These are phyloP conservation scores for Globisporangium cystogenes DNA, from an alignment of 352 stramenopile species.

Conservation along the genomic window DNA sequence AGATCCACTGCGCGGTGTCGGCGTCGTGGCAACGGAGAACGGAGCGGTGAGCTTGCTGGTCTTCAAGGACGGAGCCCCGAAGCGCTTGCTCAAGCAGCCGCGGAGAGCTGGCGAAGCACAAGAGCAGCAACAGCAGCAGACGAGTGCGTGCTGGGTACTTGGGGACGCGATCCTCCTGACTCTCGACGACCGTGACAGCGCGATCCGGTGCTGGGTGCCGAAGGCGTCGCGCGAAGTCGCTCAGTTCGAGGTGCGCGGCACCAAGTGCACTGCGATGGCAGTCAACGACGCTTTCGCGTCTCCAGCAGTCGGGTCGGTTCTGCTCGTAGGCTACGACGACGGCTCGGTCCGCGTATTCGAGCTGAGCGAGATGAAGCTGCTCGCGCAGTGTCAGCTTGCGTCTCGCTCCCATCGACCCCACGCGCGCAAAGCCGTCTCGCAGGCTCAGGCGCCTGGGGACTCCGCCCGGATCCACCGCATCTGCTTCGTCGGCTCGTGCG, in stretches of 20 bases:
- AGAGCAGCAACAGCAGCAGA: background rate
- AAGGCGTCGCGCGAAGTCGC: constrained; percentile 31
- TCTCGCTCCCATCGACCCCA: background rate
- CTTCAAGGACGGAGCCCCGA: constrained; percentile 21
- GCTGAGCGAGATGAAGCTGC: constrained; percentile 29
- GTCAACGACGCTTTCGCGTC: constrained; percentile 17
- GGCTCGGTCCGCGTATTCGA: constrained; percentile 47
- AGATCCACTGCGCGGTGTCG: constrained; percentile 33
- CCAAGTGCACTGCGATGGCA: constrained; percentile 30
- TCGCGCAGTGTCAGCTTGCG: constrained; percentile 33
- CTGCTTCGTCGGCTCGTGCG: constrained; percentile 25
- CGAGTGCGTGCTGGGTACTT: constrained; percentile 19
- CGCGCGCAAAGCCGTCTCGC: background rate
- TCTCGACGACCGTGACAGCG: constrained; percentile 10
- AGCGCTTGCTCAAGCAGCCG: constrained; percentile 11
- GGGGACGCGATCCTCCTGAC: constrained; percentile 32
- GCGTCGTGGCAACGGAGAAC: constrained; percentile 24
- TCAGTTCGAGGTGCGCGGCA: constrained; percentile 22
- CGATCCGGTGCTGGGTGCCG: constrained; percentile 40
- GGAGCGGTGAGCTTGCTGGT: constrained; percentile 20
- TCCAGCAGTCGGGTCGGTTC: constrained; percentile 10
- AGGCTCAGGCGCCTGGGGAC: background rate
- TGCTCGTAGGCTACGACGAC: constrained; percentile 46
- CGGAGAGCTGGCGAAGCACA: too few species aligned
- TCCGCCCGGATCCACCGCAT: constrained; percentile 19